These are phyloP conservation scores for Alternaria brassicicola DNA, from an alignment of 2,329 filamentous ascomycete species.

Conservation along the genomic window DNA sequence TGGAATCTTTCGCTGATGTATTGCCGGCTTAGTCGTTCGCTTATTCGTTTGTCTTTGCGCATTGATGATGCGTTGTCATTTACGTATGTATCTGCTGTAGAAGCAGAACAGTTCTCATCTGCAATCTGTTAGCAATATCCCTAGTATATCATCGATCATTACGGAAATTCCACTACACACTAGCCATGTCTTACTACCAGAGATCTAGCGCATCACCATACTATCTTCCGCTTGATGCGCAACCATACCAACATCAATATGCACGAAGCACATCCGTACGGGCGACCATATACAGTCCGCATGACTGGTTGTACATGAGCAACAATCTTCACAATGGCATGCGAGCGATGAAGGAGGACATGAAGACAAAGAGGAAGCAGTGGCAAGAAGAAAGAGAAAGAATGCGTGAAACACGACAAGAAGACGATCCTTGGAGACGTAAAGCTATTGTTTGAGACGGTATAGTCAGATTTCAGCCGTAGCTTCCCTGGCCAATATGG, in stretches of 20 bases:
- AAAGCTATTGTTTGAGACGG: neutral
- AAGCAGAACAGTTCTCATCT: neutral
- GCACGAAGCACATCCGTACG: neutral
- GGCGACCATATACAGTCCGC: neutral
- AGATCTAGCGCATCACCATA: neutral
- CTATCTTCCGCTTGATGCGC: neutral
- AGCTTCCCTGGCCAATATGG: neutral
- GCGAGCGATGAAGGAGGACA: slow-evolving; percentile 8
- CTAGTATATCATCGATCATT: neutral
- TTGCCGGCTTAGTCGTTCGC: neutral
- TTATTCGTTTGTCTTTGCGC: neutral
- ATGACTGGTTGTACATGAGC: slow-evolving; percentile 10
- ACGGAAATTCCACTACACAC: neutral
- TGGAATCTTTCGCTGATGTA: neutral
- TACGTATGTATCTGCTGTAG: neutral
- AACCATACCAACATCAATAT: neutral
- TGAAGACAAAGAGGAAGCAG: slow-evolving; percentile 5
- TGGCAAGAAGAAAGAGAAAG: slow-evolving; percentile 12
- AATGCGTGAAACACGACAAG: neutral
- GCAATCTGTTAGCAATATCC: neutral
- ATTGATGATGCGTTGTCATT: neutral
- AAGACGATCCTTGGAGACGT: neutral
- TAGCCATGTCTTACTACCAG: slow-evolving; percentile 2
- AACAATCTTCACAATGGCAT: slow-evolving; percentile 9
- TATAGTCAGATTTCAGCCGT: neutral